These are phyloP conservation scores for Nelumbo lutea DNA, from an alignment of 164 flowering plant genomes.

Conservation along the genomic window DNA sequence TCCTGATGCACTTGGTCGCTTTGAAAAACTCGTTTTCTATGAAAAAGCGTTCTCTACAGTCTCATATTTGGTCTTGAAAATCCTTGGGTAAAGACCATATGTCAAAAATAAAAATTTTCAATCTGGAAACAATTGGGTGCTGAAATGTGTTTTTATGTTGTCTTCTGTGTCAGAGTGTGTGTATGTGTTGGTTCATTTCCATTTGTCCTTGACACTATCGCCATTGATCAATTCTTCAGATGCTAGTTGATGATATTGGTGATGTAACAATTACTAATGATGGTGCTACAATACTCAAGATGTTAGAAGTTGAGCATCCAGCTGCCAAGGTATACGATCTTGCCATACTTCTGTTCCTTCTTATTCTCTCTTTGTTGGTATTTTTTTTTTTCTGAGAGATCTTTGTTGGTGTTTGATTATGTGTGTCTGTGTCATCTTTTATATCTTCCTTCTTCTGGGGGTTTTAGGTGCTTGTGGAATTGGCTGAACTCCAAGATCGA, in stretches of 20 bases:
- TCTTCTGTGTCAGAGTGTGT: background rate
- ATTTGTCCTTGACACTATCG: background rate
- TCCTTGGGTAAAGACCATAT: too few species aligned
- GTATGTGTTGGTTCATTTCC: background rate
- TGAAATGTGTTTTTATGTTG: too few species aligned
- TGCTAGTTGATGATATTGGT: conserved; percentile 98
- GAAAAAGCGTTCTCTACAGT: too few species aligned
- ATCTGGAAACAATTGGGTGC: too few species aligned
- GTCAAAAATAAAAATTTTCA: too few species aligned
- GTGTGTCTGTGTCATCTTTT: background rate
- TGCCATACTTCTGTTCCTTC: background rate
- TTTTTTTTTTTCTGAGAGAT: background rate
- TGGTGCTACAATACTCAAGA: conserved; percentile 94
- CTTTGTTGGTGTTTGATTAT: too few species aligned
- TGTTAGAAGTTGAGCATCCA: conserved; percentile 98
- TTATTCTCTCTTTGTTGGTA: background rate
- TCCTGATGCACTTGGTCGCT: too few species aligned
- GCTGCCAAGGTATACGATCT: conserved; percentile 77
- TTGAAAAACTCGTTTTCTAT: too few species aligned
- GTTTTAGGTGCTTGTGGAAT: conserved; percentile 83
- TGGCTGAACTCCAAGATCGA: conserved; percentile 98
- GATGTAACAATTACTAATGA: conserved; percentile 98
- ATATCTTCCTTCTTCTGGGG: background rate
- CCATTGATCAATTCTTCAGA: conserved; percentile 35
- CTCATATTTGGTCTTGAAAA: too few species aligned